phyloP scores from a whole-genome alignment of 2,329 filamentous ascomycete genomes.

The Penicillium capsulatum region DNA sequence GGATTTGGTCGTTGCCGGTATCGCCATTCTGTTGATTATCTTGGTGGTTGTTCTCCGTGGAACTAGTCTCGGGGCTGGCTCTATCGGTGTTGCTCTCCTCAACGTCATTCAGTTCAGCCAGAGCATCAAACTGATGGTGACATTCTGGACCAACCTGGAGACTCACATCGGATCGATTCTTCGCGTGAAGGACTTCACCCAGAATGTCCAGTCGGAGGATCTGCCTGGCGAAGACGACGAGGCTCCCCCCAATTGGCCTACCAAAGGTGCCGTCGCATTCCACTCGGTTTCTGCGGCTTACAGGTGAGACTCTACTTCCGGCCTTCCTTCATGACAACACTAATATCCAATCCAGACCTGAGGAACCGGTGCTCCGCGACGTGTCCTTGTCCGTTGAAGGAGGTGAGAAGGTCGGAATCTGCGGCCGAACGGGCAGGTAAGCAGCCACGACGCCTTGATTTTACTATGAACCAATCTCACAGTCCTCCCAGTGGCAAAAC shows the following conservation, averaged over 20 bases:
- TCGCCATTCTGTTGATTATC: conserved; percentile 49
- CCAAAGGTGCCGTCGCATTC: conserved; percentile 43
- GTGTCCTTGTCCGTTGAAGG: conserved; percentile 45
- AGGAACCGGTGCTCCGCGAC: conserved; percentile 42
- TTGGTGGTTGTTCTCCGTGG: conserved; percentile 46
- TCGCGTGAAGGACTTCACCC: conserved; percentile 52
- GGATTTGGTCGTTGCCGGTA: conserved; percentile 47
- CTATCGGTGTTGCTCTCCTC: conserved; percentile 51
- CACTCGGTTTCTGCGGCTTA: conserved; percentile 45
- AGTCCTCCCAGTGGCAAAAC: conserved; percentile 38
- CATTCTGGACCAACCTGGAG: conserved; percentile 55
- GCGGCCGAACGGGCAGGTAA: conserved; percentile 40
- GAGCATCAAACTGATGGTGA: conserved; percentile 49
- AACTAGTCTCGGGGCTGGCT: conserved; percentile 43
- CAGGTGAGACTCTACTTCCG: conserved; percentile 25
- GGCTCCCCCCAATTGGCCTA: conserved; percentile 43
- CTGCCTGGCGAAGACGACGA: conserved; percentile 37
- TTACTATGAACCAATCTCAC: not conserved
- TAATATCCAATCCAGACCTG: conserved; percentile 17
- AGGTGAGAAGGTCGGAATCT: conserved; percentile 42
- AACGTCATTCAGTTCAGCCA: conserved; percentile 54
- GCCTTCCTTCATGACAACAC: not conserved
- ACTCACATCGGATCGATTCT: conserved; percentile 56
- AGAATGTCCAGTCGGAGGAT: conserved; percentile 45
- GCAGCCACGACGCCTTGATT: conserved; percentile 2